Percentiles rank a stretch among this genome's conserved stretches.
phyloP scores from a whole-genome alignment of 2,329 filamentous ascomycete species.

The Hymenoscyphus scutula region DNA sequence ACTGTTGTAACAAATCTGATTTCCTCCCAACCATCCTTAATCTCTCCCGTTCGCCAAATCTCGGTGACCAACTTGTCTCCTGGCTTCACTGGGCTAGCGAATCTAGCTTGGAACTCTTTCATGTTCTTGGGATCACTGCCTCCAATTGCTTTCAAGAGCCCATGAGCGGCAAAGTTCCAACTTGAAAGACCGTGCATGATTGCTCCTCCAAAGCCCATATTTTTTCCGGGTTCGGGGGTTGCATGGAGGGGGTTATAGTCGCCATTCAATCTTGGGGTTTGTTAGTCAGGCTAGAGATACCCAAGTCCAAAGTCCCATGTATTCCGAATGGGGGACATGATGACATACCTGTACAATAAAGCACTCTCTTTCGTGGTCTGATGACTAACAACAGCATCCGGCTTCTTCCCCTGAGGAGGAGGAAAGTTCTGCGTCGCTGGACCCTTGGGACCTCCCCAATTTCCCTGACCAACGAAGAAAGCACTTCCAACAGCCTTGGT shows the following conservation, averaged over 20 bases:
- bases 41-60: constrained; percentile 74
- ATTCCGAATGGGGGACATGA: not conserved
- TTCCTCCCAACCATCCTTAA: constrained; percentile 73
- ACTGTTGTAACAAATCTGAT: constrained; percentile 77
- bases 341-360: constrained; percentile 63
- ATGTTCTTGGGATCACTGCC: constrained; percentile 77
- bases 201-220: constrained; percentile 87
- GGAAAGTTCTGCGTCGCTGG: constrained; percentile 76
- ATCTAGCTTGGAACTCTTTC: constrained; percentile 84
- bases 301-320: not conserved
- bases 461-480: constrained; percentile 68
- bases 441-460: constrained; percentile 89
- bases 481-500: constrained; percentile 55
- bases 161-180: constrained; percentile 78
- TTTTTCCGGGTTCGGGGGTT: constrained; percentile 76
- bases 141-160: constrained; percentile 69
- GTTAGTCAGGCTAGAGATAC: constrained; percentile 1
- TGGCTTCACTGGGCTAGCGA: constrained; percentile 79
- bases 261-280: constrained; percentile 69
- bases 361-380: constrained; percentile 72
- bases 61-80: constrained; percentile 79
- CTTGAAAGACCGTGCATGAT: constrained; percentile 90
- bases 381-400: constrained; percentile 68
- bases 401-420: constrained; percentile 67
- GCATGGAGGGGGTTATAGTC: constrained; percentile 95